Evolutionary conservation across 2,329 filamentous ascomycete genomes (phyloP).

Genomic region (Sphaerulina populicola): DNA sequence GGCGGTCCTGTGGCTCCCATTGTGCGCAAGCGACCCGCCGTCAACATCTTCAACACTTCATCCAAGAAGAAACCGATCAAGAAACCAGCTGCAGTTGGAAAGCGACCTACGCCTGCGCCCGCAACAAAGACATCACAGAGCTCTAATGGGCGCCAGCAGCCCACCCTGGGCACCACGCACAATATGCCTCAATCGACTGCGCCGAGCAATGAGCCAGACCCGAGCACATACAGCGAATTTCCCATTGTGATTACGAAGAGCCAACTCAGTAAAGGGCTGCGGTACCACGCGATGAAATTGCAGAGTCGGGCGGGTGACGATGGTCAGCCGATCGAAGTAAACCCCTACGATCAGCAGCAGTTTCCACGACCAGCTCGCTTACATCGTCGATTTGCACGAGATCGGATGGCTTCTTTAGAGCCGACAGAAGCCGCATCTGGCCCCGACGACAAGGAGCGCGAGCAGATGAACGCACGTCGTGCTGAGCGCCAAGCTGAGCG

Average conservation of each 20-base stretch:
- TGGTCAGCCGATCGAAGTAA: conserved; percentile 36
- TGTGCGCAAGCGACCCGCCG: conserved; percentile 31
- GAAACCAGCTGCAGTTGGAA: conserved; percentile 8
- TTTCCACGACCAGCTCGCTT: conserved; percentile 83
- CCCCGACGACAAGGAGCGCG: conserved; percentile 58
- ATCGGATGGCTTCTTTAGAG: conserved; percentile 40
- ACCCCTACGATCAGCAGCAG: conserved; percentile 66
- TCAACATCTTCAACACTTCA: conserved; percentile 29
- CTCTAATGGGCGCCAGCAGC: conserved; percentile 11
- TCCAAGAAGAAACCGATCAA: conserved; percentile 33
- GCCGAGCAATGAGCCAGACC: conserved; percentile 12
- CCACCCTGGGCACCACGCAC: conserved; percentile 7
- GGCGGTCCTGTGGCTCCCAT: conserved; percentile 30
- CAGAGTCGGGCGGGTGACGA: conserved; percentile 44
- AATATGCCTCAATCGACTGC: conserved; percentile 16
- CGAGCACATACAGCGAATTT: conserved; percentile 41
- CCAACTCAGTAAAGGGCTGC: conserved; percentile 66
- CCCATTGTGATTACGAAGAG: conserved; percentile 78
- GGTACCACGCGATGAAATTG: conserved; percentile 82
- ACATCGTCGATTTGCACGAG: conserved; percentile 77
- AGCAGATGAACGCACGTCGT: conserved; percentile 51
- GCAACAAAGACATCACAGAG: conserved; percentile 5
- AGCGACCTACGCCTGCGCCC: conserved; percentile 11
- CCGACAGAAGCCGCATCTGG: conserved; percentile 25
- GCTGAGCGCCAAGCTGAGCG: conserved; percentile 78